Conservation (phyloP, 805 yeast species). For the Teunomyces gatunensis region DNA sequence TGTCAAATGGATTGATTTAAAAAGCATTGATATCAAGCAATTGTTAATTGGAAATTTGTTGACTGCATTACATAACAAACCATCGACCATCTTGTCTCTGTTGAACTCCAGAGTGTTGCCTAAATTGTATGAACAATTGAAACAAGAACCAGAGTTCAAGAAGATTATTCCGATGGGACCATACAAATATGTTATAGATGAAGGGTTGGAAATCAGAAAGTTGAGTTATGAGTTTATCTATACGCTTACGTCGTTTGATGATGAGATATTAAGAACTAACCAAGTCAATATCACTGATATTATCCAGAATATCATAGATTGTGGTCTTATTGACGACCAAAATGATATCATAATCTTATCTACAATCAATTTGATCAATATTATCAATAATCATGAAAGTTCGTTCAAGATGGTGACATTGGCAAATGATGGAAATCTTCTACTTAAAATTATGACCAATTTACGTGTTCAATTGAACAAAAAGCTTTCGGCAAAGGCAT, state of each 20-base stretch:
- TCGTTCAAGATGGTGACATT: constrained; percentile 16
- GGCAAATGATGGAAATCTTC: constrained; percentile 9
- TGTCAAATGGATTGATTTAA: constrained; percentile 22
- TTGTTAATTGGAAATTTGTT: constrained; percentile 58
- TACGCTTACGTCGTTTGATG: constrained; percentile 38
- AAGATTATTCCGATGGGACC: constrained; percentile 81
- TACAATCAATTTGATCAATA: constrained; percentile 38
- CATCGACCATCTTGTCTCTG: constrained; percentile 44
- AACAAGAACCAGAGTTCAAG: constrained; percentile 53
- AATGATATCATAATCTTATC: constrained; percentile 56
- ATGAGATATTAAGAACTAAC: constrained; percentile 14
- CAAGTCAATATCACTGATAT: constrained; percentile 30
- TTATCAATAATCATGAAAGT: constrained; percentile 34
- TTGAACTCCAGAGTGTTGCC: constrained; percentile 47
- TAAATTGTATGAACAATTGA: constrained; percentile 51
- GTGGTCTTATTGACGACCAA: constrained; percentile 60
- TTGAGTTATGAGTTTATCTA: constrained; percentile 68
- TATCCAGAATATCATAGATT: constrained; percentile 41
- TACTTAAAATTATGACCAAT: constrained; percentile 36
- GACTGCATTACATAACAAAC: constrained; percentile 57
- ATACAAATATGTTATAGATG: constrained; percentile 77
- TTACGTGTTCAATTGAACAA: constrained; percentile 36
- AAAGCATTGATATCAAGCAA: constrained; percentile 54
- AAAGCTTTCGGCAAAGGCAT: constrained; percentile 57
- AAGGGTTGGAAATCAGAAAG: constrained; percentile 71